These are phyloP conservation scores for Globisporangium orthogonon DNA, from an alignment of 352 stramenopile species.

Conservation along the genomic window DNA sequence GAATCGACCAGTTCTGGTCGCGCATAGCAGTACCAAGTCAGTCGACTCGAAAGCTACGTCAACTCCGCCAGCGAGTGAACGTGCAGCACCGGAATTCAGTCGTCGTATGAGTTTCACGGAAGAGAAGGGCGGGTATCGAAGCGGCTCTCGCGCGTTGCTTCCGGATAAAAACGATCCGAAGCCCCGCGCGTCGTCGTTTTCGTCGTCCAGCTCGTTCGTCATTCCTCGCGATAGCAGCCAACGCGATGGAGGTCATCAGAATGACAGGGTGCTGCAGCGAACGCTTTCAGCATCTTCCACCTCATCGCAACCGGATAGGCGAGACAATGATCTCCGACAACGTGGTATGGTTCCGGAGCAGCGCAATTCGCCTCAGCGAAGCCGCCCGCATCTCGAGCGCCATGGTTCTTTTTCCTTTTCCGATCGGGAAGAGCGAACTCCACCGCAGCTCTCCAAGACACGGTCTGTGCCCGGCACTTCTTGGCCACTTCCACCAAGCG, in stretches of 20 bases:
- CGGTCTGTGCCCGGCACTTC: conserved; percentile 5
- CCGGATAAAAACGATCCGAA: conserved; percentile 18
- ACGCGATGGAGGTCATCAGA: neutral
- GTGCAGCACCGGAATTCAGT: neutral
- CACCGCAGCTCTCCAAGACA: conserved; percentile 6
- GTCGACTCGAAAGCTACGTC: neutral
- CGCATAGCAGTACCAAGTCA: neutral
- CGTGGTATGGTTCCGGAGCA: conserved; percentile 5
- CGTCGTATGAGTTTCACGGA: conserved; percentile 10
- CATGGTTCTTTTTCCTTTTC: conserved; percentile 32
- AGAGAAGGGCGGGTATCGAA: conserved; percentile 22
- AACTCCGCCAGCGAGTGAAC: neutral
- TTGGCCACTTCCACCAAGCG: conserved; percentile 2
- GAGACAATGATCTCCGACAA: conserved; percentile 14
- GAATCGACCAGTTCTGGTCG: neutral
- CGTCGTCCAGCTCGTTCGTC: conserved; percentile 9
- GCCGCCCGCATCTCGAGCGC: conserved; percentile 33
- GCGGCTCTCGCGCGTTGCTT: conserved; percentile 8
- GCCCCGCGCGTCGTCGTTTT: conserved; percentile 34
- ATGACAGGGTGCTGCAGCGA: conserved; percentile 5
- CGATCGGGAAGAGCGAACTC: conserved; percentile 6
- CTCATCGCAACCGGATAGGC: conserved; percentile 12
- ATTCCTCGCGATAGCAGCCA: neutral
- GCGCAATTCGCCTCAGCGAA: conserved; percentile 16
- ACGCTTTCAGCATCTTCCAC: conserved; percentile 9